Conservation (phyloP, 2,329 filamentous ascomycete genomes). For the Ascochyta pisi region DNA sequence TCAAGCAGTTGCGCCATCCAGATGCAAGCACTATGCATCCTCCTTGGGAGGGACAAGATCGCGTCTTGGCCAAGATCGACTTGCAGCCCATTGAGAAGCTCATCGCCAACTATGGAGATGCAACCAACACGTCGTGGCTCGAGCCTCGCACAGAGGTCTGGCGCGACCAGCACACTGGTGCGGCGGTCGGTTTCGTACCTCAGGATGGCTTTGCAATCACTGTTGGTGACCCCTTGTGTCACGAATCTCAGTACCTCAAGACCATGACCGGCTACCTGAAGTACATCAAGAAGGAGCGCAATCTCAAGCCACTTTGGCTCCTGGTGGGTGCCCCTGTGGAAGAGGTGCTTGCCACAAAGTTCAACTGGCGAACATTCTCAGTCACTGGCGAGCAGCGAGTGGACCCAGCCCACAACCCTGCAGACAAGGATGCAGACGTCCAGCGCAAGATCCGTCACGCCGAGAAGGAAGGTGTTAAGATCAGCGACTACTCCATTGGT, state of each 20-base stretch:
- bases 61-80: slow-evolving; percentile 56
- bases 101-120: slow-evolving; percentile 94
- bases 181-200: slow-evolving; percentile 82
- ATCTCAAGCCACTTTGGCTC: slow-evolving; percentile 85
- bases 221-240: slow-evolving; percentile 86
- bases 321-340: slow-evolving; percentile 82
- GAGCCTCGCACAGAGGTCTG: slow-evolving; percentile 89
- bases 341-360: slow-evolving; percentile 77
- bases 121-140: slow-evolving; percentile 91
- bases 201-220: slow-evolving; percentile 81
- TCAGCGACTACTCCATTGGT: slow-evolving; percentile 74
- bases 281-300: slow-evolving; percentile 73
- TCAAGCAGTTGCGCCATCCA: slow-evolving; percentile 76
- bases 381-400: slow-evolving; percentile 90
- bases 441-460: slow-evolving; percentile 80
- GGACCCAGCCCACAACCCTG: slow-evolving; percentile 72
- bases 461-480: slow-evolving; percentile 82
- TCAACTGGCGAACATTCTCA: slow-evolving; percentile 87
- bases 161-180: slow-evolving; percentile 80
- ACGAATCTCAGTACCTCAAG: slow-evolving; percentile 74
- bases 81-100: slow-evolving; percentile 82
- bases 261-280: slow-evolving; percentile 78
- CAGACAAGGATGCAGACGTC: slow-evolving; percentile 69
- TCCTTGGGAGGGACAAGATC: slow-evolving; percentile 64
- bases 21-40: slow-evolving; percentile 83